Evolutionary conservation across 2,329 filamentous ascomycete species (phyloP), one percentile per base, ranked within the genome.

Genomic region (Fusarium metavorans): DNA sequence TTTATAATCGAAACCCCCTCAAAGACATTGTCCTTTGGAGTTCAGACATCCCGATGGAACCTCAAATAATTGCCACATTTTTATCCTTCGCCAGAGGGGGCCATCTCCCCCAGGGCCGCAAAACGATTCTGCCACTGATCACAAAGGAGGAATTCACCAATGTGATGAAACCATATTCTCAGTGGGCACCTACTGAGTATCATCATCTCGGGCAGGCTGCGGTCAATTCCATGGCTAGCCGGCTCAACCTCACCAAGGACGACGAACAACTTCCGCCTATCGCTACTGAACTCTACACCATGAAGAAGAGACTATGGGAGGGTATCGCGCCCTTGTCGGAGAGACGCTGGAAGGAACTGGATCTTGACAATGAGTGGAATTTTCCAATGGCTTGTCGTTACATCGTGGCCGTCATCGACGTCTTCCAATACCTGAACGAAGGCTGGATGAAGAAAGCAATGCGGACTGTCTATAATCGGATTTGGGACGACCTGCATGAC

Each of bases 251-350:
- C 0, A 37, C 37, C 2, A 74, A 80, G 30, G 79, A 79, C 16
- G 37, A 41, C 0, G 23, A 23, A 1, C 59, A 77, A 1, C 50
- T 80, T 5, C 64, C 71, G 25, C 20, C 58, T 0, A 75, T 81
- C 4, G 69, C 75, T 1, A 81, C 80, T 8, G 76, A 79, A 34
- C 77, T 81, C 3, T 76, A 79, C 5, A 68, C 77, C 1, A 80
- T 81, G 74, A 81, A 81, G n/a, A 75, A 76, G 11, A 67, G 79
- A 8, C 23, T 81, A 0, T 81, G 79, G 80, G 78, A 79, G 13
- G 79, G 80, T 4, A 41, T 81, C 1, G 58, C 74, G 6, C 80
- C 80, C 3, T 54, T 81, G 18, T 79, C 80, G 0, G 76, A 80
- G 25, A 70, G 77, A 14, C 70, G 76, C 25, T 81, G 79, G 80